Percentiles rank a stretch among this genome's conserved stretches.
Conservation (phyloP, 176 grass and related monocot genomes). For the Bromus sterilis region DNA sequence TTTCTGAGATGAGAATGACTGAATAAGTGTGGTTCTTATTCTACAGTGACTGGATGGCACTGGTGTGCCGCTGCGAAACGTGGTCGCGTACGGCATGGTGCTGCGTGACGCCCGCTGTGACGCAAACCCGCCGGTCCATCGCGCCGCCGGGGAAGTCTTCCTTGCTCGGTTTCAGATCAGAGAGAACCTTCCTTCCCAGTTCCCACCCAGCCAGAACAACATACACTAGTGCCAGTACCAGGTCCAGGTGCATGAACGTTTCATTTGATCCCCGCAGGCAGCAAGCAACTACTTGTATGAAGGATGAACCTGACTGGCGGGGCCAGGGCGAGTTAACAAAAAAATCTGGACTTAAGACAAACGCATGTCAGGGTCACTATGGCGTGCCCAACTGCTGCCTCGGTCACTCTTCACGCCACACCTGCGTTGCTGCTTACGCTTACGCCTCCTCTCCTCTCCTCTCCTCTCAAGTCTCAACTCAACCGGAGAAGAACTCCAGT, state of each 20-base stretch:
- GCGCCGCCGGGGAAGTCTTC: not conserved
- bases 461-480: not conserved
- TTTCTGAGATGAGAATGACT: not conserved
- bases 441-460: not conserved
- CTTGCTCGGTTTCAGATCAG: not conserved
- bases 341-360: not conserved
- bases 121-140: not conserved
- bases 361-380: not conserved
- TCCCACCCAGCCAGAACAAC: not conserved
- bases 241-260: not conserved
- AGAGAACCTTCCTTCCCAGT: not conserved
- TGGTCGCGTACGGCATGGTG: not conserved
- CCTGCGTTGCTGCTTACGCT: conserved; percentile 13
- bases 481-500: not conserved
- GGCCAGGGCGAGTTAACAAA: not conserved
- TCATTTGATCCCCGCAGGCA: too few relatives aligned
- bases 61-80: not conserved
- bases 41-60: not conserved
- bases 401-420: not conserved
- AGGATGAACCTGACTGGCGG: conserved; percentile 9
- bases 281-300: too few relatives aligned
- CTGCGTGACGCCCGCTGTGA: conserved; percentile 17
- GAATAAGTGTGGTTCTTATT: not conserved
- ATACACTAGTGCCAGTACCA: not conserved
- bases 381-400: conserved; percentile 32